Evolutionary conservation across 495 filamentous ascomycete species (phyloP).

Genomic region (Astrocystis sublimbata): DNA sequence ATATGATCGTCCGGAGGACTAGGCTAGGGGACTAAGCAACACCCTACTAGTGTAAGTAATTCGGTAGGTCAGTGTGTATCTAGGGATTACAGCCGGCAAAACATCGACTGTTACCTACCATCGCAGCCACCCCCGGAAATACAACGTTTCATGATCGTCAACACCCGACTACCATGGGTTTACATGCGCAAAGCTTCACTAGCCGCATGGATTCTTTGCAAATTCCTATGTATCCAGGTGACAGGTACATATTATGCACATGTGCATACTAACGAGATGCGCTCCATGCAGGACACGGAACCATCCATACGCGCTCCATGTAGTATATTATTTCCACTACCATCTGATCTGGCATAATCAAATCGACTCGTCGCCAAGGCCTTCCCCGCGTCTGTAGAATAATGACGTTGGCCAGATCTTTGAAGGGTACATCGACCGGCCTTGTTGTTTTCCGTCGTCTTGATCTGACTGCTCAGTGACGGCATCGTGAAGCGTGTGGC

Average conservation of each 20-base stretch:
- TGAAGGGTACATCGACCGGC: background rate
- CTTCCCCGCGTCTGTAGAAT: background rate
- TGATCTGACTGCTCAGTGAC: slow-evolving; percentile 1
- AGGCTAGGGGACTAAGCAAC: no score
- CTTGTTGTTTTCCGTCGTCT: background rate
- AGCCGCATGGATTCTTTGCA: background rate
- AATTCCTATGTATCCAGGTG: background rate
- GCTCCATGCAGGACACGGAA: slow-evolving; percentile 2
- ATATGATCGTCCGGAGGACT: no score
- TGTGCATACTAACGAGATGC: background rate
- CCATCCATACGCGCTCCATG: background rate
- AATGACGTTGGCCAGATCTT: slow-evolving; percentile 9
- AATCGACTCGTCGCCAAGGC: slow-evolving; percentile 1
- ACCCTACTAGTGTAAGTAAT: no score
- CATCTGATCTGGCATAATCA: slow-evolving; percentile 12
- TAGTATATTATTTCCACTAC: no score
- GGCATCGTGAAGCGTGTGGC: slow-evolving; percentile 2
- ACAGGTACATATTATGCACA: background rate
- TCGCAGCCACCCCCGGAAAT: background rate
- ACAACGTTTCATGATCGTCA: slow-evolving; percentile 15
- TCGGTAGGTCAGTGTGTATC: background rate
- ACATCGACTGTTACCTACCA: no score
- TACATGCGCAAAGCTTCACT: slow-evolving; percentile 4
- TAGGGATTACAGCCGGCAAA: background rate
- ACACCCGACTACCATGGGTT: background rate